Evolutionary conservation across 2,329 filamentous ascomycete genomes (phyloP), one percentile per base, ranked within the genome.

Genomic region (Whalleya microplaca): DNA sequence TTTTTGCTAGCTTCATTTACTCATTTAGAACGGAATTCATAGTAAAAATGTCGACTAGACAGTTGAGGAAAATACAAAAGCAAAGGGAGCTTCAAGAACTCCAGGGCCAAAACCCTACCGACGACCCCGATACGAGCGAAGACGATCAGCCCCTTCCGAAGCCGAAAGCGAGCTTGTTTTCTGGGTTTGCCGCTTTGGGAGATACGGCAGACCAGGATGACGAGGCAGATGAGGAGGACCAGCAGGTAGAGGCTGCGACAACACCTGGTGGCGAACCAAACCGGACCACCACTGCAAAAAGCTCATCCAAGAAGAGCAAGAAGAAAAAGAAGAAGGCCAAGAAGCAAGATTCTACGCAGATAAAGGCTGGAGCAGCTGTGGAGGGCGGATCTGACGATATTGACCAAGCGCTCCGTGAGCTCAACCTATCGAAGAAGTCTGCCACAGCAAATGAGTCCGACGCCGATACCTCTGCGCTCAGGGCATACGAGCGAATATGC

Each of bases 371-470:
- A 23, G 27, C 37, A 18, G 21, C 59, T 9, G 51, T 44, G 10
- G 48, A 59, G 7, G 66, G 66, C 21, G 73, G 71, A 0, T 71
- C 78, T 20, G 82, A 85, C 55, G 83, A 86, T 60, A 85, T 86
- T 50, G 83, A 85, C 62, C 75, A 75, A 55, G 83, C 80, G 2
- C 74, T 86, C 41, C 62, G 57, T 40, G 69, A 72, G 57, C 62
- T 72, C 27, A 58, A 65, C 1, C 48, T 71, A n/a, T 64, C 63
- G 3, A 61, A 63, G 29, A 61, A 65, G 4, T 9, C 58, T 3
- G 42, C 59, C 27, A 41, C 58, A 42, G 49, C 54, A 45, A 55
- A 61, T 16, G 42, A 7, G 41, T 42, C 47, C 1, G 49, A 52
- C 7, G 32, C 45, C 8, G 55, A 58, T 7, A 53, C 43, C 8